phyloP scores from a whole-genome alignment of 2,329 filamentous ascomycete genomes.

The Pseudocercospora vitis region DNA sequence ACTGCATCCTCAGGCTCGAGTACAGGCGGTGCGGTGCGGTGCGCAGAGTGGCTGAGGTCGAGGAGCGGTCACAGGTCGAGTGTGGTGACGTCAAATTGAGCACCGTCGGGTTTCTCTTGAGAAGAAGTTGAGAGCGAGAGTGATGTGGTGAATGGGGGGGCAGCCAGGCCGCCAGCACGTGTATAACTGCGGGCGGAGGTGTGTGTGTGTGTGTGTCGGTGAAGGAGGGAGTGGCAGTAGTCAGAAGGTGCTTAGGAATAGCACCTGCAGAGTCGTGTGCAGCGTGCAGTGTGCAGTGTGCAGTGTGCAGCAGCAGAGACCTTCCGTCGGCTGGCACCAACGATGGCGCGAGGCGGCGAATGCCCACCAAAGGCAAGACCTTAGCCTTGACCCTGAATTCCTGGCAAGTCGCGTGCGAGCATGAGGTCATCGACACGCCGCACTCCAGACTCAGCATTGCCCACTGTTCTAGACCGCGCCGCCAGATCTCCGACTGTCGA shows the following conservation, averaged over 20 bases:
- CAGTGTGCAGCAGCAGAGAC: too few relatives aligned
- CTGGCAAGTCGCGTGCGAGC: constrained; percentile 2
- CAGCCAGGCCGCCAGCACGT: neutral
- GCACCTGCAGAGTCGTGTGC: constrained; percentile 1
- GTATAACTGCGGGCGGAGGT: neutral
- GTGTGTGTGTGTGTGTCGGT: too few relatives aligned
- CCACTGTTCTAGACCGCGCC: neutral
- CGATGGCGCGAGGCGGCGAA: neutral
- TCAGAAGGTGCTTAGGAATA: neutral
- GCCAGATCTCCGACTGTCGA: neutral
- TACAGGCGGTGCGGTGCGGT: too few relatives aligned
- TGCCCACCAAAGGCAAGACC: neutral
- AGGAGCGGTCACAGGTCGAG: neutral
- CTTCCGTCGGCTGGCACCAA: neutral
- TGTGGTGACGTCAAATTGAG: neutral
- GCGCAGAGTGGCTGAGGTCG: neutral
- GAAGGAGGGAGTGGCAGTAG: neutral
- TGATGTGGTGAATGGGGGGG: neutral
- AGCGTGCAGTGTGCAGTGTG: too few relatives aligned
- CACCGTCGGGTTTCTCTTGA: too few relatives aligned
- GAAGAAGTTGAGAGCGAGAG: too few relatives aligned
- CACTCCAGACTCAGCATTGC: too few relatives aligned
- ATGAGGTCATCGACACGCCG: neutral
- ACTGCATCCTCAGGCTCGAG: too few relatives aligned
- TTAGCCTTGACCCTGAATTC: neutral